Percentiles rank a stretch among this genome's conserved stretches.
phyloP scores from a whole-genome alignment of 2,329 filamentous ascomycete genomes.

The Nannizziopsis arthrosporioides region DNA sequence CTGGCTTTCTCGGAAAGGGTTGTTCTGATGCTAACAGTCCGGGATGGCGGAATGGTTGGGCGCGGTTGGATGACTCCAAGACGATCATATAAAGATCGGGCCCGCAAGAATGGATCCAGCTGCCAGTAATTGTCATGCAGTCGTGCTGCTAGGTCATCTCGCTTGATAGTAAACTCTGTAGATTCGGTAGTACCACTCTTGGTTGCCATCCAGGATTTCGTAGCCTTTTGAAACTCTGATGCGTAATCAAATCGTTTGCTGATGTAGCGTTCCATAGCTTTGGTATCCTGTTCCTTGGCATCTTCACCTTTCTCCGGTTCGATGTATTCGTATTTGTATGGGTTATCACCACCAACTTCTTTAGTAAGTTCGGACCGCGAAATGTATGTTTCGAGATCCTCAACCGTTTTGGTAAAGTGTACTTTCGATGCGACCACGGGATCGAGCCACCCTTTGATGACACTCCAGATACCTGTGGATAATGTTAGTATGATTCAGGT shows the following conservation, averaged over 20 bases:
- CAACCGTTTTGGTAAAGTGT: slow-evolving; percentile 73
- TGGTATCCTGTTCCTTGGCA: slow-evolving; percentile 55
- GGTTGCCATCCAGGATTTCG: slow-evolving; percentile 60
- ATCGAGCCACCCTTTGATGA: slow-evolving; percentile 92
- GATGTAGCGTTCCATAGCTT: slow-evolving; percentile 52
- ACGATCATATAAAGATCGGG: slow-evolving; percentile 75
- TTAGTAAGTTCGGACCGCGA: slow-evolving; percentile 58
- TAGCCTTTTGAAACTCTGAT: slow-evolving; percentile 60
- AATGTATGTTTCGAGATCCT: slow-evolving; percentile 70
- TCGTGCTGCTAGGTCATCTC: slow-evolving; percentile 50
- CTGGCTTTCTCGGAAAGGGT: slow-evolving; percentile 9
- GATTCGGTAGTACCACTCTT: slow-evolving; percentile 36
- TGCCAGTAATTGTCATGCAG: slow-evolving; percentile 73
- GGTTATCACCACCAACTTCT: slow-evolving; percentile 75
- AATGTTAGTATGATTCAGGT: slow-evolving; percentile 6
- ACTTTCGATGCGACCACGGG: slow-evolving; percentile 91
- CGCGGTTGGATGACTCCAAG: slow-evolving; percentile 44
- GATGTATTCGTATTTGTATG: slow-evolving; percentile 71
- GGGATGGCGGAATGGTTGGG: slow-evolving; percentile 3
- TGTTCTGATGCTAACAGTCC: slow-evolving; percentile 5
- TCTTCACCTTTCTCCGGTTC: slow-evolving; percentile 72
- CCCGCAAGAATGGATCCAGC: slow-evolving; percentile 75
- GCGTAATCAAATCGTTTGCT: slow-evolving; percentile 54
- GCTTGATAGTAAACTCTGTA: slow-evolving; percentile 43
- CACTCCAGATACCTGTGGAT: slow-evolving; percentile 70